Base-by-base conservation (phyloP, 805 yeast species). In the Dipodascus albidus region DNA sequence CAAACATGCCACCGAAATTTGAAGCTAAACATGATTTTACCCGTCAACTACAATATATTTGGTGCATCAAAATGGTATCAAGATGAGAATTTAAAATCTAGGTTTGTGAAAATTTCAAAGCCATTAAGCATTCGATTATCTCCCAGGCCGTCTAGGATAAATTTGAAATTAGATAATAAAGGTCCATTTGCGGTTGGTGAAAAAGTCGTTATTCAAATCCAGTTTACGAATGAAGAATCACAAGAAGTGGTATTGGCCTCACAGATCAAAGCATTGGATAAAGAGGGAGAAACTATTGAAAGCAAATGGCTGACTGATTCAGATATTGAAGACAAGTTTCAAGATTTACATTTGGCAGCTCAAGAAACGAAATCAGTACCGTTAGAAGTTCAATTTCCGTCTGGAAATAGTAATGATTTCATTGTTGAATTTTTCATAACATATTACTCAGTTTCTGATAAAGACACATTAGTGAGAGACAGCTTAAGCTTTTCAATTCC, bases 131-230 rank as follows among this genome's bases (percentile, higher is more conserved):
- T 50, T 2, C 42, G 41, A 24, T 50, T 52, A 9, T 33, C 49
- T 2, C 67, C 69, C 4, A 59, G 71, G 15, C 71, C 71, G 0
- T 64, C 70, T n/a, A 51, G 56, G 47, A 42, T 67, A 4, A 56
- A 55, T 20, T 44, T 62, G 22, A 23, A 41, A 2, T 55, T 58
- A 21, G 53, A 52, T 8, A 55, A 61, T 3, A 58, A 60, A 3
- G 19, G 54, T 1, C 51, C 57, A 1, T 66, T 59, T 1, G 59
- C 62, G 3, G 55, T 61, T 3, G 67, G 64, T 1, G 71, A 67
- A 49, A 44, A 47, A 17, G 50, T 64, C 4, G n/a, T 38, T 6
- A 49, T 57, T 35, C 3, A 20, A 1, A 48, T 65, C 15, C 48
- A 42, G 1, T 49, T 67, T 8, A 50, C 35, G 3, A 67, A 64